Base-by-base conservation (phyloP, 352 stramenopile species). In the Thalassiosira mediterranea region DNA sequence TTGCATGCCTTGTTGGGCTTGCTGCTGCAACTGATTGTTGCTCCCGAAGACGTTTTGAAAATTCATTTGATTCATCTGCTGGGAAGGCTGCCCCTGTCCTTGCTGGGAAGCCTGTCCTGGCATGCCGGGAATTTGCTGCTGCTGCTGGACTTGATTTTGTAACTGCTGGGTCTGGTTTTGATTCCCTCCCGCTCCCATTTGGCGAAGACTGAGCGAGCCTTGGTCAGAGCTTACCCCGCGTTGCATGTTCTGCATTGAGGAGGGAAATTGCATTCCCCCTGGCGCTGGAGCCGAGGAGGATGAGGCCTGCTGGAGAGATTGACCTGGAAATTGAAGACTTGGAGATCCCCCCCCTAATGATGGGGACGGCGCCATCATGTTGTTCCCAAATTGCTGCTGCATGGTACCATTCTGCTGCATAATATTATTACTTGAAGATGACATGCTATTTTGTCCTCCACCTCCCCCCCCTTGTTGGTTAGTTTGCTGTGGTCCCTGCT, bases 1-100 rank as follows among this genome's bases (percentile, higher is more conserved):
- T 51, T 64, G 58, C 48, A 66, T 61, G 34, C 49, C 31, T 51
- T 72, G 57, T 47, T 79, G 60, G 3, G 44, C 11, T 19, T 59
- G 46, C 28, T 57, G 52, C 34, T 31, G 44, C 28, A 51, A 29
- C 29, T 63, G 47, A 47, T 59, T n/a, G 59, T 62, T 81, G 65
- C 23, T 86, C 61, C 37, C 73, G 72, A 8, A 49, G 28, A 21
- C 4, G 23, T 13, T 56, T n/a, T 29, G 46, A 23, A 63, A 40
- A 58, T 48, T 67, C 19, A 42, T 49, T 29, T 57, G 44, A 21
- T 40, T 52, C 25, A 19, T 19, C 1, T 29, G 19, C 34, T 44
- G 13, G 25, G 49, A 10, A 51, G 26, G 23, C 38, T 66, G 26
- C 49, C 26, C 13, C 26, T 71, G 19, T n/a, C 23, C 44, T 63